A percentile compares a stretch with the other conserved stretches of the same genome.
These are phyloP conservation scores for Phaeosphaeriaceae sp. DNA, from an alignment of 2,329 filamentous ascomycete genomes.

Conservation along the genomic window DNA sequence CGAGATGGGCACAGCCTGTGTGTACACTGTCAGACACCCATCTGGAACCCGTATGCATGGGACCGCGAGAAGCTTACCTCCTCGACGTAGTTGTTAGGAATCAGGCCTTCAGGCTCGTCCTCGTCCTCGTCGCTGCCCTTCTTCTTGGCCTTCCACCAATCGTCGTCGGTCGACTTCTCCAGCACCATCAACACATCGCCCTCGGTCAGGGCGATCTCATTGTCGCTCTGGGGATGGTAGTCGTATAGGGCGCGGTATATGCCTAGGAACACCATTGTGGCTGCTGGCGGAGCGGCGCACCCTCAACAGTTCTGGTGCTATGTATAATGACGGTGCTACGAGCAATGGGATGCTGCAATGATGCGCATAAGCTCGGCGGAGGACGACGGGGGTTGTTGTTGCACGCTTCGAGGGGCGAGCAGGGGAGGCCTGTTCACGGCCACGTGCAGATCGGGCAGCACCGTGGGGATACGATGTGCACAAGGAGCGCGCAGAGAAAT, in stretches of 20 bases:
- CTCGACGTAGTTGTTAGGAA: constrained; percentile 95
- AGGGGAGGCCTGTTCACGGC: constrained; percentile 20
- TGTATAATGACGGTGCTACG: constrained; percentile 19
- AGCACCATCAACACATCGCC: constrained; percentile 89
- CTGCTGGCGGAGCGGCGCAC: constrained; percentile 24
- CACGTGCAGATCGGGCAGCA: constrained; percentile 17
- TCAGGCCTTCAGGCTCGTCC: constrained; percentile 86
- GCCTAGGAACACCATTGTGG: constrained; percentile 85
- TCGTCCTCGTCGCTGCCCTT: constrained; percentile 80
- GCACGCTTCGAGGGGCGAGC: constrained; percentile 31
- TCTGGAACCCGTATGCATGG: background rate
- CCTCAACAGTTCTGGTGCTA: constrained; percentile 5
- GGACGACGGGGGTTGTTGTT: constrained; percentile 27
- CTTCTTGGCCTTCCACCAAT: constrained; percentile 98
- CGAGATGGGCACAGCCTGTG: constrained; percentile 70
- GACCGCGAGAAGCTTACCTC: constrained; percentile 70
- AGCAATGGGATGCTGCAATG: constrained; percentile 21
- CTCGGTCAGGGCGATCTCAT: constrained; percentile 84
- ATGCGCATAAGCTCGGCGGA: constrained; percentile 42
- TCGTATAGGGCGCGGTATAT: constrained; percentile 92
- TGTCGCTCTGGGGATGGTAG: constrained; percentile 85
- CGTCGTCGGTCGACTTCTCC: constrained; percentile 76
- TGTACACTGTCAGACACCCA: constrained; percentile 11
- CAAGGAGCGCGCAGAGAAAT: background rate
- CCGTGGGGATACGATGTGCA: background rate